These are phyloP conservation scores for Vigna unguiculata DNA, from an alignment of 306 rosid genomes.

Conservation along the genomic window DNA sequence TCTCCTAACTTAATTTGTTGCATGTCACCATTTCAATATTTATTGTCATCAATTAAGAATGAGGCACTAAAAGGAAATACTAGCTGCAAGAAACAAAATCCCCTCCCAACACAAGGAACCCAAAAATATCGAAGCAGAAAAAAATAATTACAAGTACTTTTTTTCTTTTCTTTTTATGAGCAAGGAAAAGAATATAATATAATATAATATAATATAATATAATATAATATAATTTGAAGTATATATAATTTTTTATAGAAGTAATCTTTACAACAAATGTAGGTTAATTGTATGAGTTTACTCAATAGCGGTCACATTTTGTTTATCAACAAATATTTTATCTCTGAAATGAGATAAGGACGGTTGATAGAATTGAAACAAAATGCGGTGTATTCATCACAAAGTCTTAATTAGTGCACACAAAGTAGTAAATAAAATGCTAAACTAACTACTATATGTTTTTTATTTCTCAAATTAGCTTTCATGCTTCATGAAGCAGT, in stretches of 20 bases:
- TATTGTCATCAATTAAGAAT: neutral
- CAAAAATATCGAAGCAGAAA: neutral
- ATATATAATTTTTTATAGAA: neutral
- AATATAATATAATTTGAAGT: too few species aligned
- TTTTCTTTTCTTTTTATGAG: too few species aligned
- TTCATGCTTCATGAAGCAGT: neutral
- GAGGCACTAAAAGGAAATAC: slow-evolving; percentile 23
- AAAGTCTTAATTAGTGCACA: neutral
- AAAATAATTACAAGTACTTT: neutral
- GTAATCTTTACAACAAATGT: too few species aligned
- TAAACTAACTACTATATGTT: neutral
- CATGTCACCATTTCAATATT: slow-evolving; percentile 20
- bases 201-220: too few species aligned
- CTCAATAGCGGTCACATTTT: neutral
- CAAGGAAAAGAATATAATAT: too few species aligned
- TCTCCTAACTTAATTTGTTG: neutral
- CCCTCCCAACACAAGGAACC: neutral
- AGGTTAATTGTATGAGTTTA: neutral
- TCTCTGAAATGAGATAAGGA: neutral
- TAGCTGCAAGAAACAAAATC: neutral
- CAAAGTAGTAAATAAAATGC: neutral
- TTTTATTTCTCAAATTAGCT: neutral
- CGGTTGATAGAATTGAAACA: neutral
- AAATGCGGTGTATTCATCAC: neutral
- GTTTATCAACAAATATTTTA: neutral